Evolutionary conservation across 2,329 filamentous ascomycete genomes (phyloP).

Genomic region (Sporothrix brunneoviolacea): DNA sequence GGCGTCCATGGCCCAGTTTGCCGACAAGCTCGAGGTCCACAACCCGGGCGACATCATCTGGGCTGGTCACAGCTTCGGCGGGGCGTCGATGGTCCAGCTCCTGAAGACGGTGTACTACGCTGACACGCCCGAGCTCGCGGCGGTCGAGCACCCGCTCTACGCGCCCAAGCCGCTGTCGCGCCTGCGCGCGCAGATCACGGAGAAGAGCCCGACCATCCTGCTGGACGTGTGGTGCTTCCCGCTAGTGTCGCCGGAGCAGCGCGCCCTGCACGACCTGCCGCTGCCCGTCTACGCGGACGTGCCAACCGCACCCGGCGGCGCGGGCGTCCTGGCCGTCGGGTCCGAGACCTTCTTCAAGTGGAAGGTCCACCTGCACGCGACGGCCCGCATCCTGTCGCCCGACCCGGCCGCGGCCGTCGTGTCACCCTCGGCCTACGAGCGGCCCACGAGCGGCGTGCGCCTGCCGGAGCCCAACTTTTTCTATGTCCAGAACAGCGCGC

Average conservation of each 20-base stretch:
- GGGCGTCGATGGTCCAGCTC: constrained; percentile 66
- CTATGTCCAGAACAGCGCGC: constrained; percentile 66
- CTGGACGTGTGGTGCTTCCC: constrained; percentile 80
- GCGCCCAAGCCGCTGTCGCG: constrained; percentile 47
- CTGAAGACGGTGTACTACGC: constrained; percentile 73
- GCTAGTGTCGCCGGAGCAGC: constrained; percentile 54
- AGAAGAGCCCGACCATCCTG: constrained; percentile 58
- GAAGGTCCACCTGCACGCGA: constrained; percentile 63
- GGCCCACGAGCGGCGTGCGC: constrained; percentile 33
- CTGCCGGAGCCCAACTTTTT: constrained; percentile 60
- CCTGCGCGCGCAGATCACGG: constrained; percentile 60
- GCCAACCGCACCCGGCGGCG: constrained; percentile 45
- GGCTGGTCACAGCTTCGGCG: constrained; percentile 76
- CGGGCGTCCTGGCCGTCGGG: constrained; percentile 61
- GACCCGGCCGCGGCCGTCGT: constrained; percentile 41
- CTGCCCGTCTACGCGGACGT: constrained; percentile 57
- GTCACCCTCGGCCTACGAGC: constrained; percentile 34
- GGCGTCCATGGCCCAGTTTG: constrained; percentile 51
- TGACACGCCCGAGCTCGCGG: constrained; percentile 36
- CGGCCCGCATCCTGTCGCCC: constrained; percentile 58
- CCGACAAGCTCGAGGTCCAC: constrained; percentile 57
- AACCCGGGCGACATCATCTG: constrained; percentile 68
- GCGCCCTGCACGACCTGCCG: constrained; percentile 63
- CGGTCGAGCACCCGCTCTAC: constrained; percentile 54
- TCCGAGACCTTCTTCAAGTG: constrained; percentile 76